Evolutionary conservation across 192 early-diverging fungal genomes (phyloP), one percentile per base, ranked within the genome.

Genomic region (Podila verticillata): DNA sequence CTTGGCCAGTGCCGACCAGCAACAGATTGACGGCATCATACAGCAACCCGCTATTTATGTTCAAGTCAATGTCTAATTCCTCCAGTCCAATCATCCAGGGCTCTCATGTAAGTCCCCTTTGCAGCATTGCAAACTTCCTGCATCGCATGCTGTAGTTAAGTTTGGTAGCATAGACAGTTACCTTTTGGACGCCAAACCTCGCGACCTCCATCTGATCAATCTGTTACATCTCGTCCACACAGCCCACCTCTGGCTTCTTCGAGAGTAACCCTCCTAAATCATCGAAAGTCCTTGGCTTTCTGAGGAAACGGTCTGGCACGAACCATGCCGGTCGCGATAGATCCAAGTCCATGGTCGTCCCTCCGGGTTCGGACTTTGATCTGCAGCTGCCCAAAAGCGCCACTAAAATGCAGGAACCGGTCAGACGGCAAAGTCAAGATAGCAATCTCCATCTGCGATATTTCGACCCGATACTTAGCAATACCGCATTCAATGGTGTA

Each of bases 231-330:
- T 61, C 48, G 31, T 20, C 62, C 36, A 57, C 22, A 63, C 26
- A 48, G 26, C 5, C 2, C 19, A 47, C 39, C 28, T 48, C 34
- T 19, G 30, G 66, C 36, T 34, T 17, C 15, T 1, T 7, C 5
- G 57, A 70, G 32, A 48, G 20, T 65, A 44, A 63, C 32, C 63
- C 12, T 57, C 48, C 51, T 5, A 74, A 64, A 31, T 60, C 66
- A 30, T 39, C 63, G 30, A 67, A 51, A n/a, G 74, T 75, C 17
- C 34, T 75, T 22, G 66, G 74, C 15, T 75, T 75, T 31, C 49
- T 75, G 13, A 30, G 57, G 24, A 75, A 75, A 39, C 60, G 62
- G 35, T 63, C 73, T 1, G 31, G 24, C 44, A n/a, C 32, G 26
- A 19, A 26, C 8, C 56, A 30, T 4, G 26, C 67, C 20, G 68